These are phyloP conservation scores for Gelatoporia subvermispora DNA, from an alignment of 768 basidiomycete genomes.

Conservation along the genomic window DNA sequence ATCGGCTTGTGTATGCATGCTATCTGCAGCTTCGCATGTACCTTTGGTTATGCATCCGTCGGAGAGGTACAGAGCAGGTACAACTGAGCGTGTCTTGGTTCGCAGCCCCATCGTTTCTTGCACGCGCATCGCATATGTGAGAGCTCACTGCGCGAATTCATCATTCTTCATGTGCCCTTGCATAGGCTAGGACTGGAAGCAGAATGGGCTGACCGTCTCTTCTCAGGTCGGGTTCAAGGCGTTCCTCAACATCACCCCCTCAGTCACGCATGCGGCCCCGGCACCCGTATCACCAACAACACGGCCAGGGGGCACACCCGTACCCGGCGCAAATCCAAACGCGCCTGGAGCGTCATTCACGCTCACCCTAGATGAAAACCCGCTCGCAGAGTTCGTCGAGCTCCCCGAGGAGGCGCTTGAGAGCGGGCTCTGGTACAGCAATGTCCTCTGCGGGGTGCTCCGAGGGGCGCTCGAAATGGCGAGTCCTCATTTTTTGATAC, in stretches of 20 bases:
- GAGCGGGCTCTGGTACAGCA: constrained; percentile 95
- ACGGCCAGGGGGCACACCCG: constrained; percentile 10
- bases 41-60: too few species aligned
- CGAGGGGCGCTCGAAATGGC: constrained; percentile 97
- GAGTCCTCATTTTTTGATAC: background rate
- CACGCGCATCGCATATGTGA: too few species aligned
- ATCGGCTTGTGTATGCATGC: too few species aligned
- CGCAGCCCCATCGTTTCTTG: too few species aligned
- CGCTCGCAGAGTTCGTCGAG: constrained; percentile 94
- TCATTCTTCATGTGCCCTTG: too few species aligned
- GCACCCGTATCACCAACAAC: constrained; percentile 42
- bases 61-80: too few species aligned
- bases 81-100: too few species aligned
- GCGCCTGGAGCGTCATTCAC: constrained; percentile 62
- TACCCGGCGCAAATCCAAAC: constrained; percentile 33
- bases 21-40: too few species aligned
- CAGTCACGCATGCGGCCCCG: constrained; percentile 64
- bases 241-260: constrained; percentile 89
- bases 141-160: too few species aligned
- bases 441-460: constrained; percentile 91
- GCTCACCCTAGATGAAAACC: constrained; percentile 91
- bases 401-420: constrained; percentile 90
- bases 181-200: background rate
- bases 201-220: background rate
- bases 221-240: constrained; percentile 94